Base-by-base conservation (phyloP, 2,329 filamentous ascomycete species). In the Ceratocystis diversiconidia region DNA sequence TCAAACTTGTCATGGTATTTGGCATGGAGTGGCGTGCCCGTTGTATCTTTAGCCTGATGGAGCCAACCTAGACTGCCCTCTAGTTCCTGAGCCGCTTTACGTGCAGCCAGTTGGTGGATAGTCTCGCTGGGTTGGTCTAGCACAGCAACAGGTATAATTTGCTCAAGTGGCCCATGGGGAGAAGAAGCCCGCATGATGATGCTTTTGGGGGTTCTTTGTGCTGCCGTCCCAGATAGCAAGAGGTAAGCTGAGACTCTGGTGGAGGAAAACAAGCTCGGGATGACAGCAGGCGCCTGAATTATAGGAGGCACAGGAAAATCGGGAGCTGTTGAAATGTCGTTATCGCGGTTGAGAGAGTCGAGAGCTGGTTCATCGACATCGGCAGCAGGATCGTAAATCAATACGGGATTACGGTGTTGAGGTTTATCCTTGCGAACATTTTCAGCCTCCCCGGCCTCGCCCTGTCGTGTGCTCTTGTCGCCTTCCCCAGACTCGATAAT, bases 11-110 rank as follows among this genome's bases (percentile, higher is more conserved):
- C 77, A 3, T 77, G 72, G 52, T 80, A 76, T 61, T 76, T 74
- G 4, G 81, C 73, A 48, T 78, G 79, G 19, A 85, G 71, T 0
- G 75, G 70, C 5, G 75, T 74, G 1, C 78, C 78, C 2, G 74
- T 72, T 0, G 71, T 68, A 17, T 79, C 76, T 67, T 78, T 82
- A 8, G 79, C 78, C 65, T 77, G 80, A 2, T 77, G 76, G 44
- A 86, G 74, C 85, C 87, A 90, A 12, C 87, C 87, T 28, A 85
- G 79, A 0, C 83, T 82, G 71, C 88, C 81, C 73, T 91, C 87
- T 0, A 91, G 79, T 69, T 90, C 88, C 60, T 82, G 77, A 17
- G 86, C 78, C 1, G 84, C 84, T 72, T 86, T 88, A 65, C 83
- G 82, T 0, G 85, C 86, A 0, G 86, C 86, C 0, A 91, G 82